Evolutionary conservation across 352 stramenopile species (phyloP).

Genomic region (Globisporangium okanoganense): DNA sequence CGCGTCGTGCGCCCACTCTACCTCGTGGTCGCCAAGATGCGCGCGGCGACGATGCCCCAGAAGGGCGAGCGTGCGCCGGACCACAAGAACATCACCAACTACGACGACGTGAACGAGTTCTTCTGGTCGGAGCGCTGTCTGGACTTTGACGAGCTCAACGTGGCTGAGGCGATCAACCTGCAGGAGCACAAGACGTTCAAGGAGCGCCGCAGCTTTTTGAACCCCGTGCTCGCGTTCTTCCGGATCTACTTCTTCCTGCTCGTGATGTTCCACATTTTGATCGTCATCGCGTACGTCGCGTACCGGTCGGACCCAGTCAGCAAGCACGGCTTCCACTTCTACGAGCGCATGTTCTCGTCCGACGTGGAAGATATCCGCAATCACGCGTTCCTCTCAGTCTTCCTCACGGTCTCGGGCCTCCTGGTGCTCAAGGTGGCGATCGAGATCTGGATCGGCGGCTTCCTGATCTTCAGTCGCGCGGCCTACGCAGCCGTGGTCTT

Average conservation of each 20-base stretch:
- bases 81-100: slow-evolving; percentile 88
- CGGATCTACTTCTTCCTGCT: slow-evolving; percentile 87
- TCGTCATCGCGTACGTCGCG: slow-evolving; percentile 79
- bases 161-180: slow-evolving; percentile 61
- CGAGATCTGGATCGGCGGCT: slow-evolving; percentile 81
- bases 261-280: slow-evolving; percentile 74
- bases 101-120: slow-evolving; percentile 90
- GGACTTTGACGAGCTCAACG: slow-evolving; percentile 79
- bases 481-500: slow-evolving; percentile 68
- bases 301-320: slow-evolving; percentile 60
- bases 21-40: slow-evolving; percentile 74
- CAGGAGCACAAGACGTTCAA: slow-evolving; percentile 85
- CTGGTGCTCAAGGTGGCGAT: slow-evolving; percentile 69
- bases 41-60: slow-evolving; percentile 17
- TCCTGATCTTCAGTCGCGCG: slow-evolving; percentile 55
- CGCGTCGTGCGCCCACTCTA: slow-evolving; percentile 77
- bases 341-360: slow-evolving; percentile 64
- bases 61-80: slow-evolving; percentile 37
- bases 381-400: slow-evolving; percentile 74
- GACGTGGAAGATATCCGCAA: slow-evolving; percentile 67
- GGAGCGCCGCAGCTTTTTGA: slow-evolving; percentile 78
- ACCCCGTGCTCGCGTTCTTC: slow-evolving; percentile 79
- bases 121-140: slow-evolving; percentile 81
- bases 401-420: slow-evolving; percentile 60
- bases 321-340: slow-evolving; percentile 57